A percentile compares a stretch with the other conserved stretches of the same genome.
Conservation (phyloP, 1,139 yeast species). For the Hyphopichia pseudoburtonii region DNA sequence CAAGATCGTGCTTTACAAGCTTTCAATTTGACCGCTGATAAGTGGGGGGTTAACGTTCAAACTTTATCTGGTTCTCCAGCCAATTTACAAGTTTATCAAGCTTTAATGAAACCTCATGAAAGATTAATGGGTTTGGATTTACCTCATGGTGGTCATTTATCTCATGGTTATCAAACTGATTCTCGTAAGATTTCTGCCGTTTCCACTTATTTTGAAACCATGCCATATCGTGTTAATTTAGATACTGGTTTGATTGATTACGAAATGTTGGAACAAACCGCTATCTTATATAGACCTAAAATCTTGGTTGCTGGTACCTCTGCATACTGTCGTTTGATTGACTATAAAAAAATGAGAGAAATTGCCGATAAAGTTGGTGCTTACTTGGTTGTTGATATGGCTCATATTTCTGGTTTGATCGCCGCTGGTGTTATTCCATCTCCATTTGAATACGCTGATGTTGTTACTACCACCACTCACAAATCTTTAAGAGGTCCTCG, state of each 20-base stretch:
- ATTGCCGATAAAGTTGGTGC: constrained; percentile 97
- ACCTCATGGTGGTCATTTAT: constrained; percentile 98
- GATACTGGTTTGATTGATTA: constrained; percentile 93
- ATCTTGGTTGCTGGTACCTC: constrained; percentile 96
- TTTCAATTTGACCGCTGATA: constrained; percentile 71
- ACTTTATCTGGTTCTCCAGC: constrained; percentile 97
- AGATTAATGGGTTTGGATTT: constrained; percentile 95
- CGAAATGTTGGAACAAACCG: constrained; percentile 89
- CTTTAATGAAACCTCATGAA: constrained; percentile 91
- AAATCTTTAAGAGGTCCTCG: constrained; percentile 98
- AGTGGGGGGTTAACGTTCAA: constrained; percentile 99
- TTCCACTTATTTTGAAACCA: constrained; percentile 94
- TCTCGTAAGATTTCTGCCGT: constrained; percentile 93
- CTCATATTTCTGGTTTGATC: constrained; percentile 93
- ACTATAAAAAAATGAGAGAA: constrained; percentile 93
- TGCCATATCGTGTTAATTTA: constrained; percentile 95
- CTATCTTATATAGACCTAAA: constrained; percentile 90
- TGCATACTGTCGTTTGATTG: constrained; percentile 93
- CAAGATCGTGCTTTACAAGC: constrained; percentile 92
- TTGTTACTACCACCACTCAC: constrained; percentile 97
- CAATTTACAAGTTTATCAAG: constrained; percentile 93
- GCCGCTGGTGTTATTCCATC: constrained; percentile 97
- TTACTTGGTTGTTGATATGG: constrained; percentile 95
- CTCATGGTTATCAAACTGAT: constrained; percentile 98
- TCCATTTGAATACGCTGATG: constrained; percentile 94